Evolutionary conservation across 768 basidiomycete species (phyloP), one percentile per base, ranked within the genome.

Genomic region (Hygrophoropsis aurantiaca): DNA sequence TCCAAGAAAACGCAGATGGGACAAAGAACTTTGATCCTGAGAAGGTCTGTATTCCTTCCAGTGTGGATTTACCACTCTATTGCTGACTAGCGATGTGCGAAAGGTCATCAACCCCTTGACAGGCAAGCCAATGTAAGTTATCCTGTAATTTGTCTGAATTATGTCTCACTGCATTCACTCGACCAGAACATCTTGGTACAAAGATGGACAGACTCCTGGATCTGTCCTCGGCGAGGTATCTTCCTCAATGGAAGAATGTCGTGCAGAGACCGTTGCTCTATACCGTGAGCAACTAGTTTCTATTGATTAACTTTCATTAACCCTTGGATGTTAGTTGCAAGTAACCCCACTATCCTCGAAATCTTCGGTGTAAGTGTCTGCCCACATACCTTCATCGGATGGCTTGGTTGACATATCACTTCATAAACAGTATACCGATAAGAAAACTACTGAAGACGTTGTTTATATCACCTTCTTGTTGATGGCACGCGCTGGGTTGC

Each of bases 171-270:
- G n/a, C 15, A 16, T 46, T 39, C 21, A 23, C 3, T 8, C 7
- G 16, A 8, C 11, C 43, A 91, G 88, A 45, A 75, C 79, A 3
- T 84, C 87, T 13, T 94, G 91, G 91, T 94, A 94, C 66, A 87
- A 87, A 61, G 78, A 86, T 26, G 91, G 91, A 7, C 91, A 92
- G 65, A 90, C 87, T 0, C 78, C 89, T 32, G 87, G 81, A 40
- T 83, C 89, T 9, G 84, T 92, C 2, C 74, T 94, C 2, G 91
- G 91, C 1, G 87, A 92, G 50, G 87, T 91, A 7, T 91, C 89
- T 3, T 92, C 90, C 0, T 93, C 91, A 1, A 81, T 93, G 80
- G 92, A 94, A 66, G 91, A 94, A 69, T 93, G 91, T 56, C 82
- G 92, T n/a, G 91, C 91, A 8, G 92, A 94, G 68, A 78, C 88